Evolutionary conservation across 1,284 basidiomycete genomes (phyloP).

Genomic region (Microbotryum violaceum): DNA sequence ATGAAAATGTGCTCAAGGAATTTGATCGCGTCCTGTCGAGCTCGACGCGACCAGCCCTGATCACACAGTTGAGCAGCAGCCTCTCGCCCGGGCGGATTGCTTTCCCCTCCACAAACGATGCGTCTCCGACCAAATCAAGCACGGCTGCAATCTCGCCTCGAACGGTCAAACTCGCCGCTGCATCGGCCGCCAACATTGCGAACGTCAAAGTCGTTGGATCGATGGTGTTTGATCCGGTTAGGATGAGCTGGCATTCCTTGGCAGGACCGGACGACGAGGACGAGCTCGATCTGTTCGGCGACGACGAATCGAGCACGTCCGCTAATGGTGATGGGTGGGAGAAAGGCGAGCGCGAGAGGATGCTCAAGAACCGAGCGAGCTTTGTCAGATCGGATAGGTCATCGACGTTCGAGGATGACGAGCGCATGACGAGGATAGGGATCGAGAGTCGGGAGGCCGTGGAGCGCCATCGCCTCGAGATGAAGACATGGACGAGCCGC

Average conservation of each 20-base stretch:
- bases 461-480: constrained; percentile 67
- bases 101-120: background rate
- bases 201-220: constrained; percentile 71
- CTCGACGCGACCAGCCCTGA: constrained; percentile 86
- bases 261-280: constrained; percentile 74
- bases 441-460: constrained; percentile 65
- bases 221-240: constrained; percentile 90
- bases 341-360: constrained; percentile 62
- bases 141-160: background rate
- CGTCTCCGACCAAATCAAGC: background rate
- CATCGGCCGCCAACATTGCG: constrained; percentile 10
- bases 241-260: constrained; percentile 84
- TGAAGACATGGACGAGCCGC: constrained; percentile 59
- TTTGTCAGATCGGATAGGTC: constrained; percentile 44
- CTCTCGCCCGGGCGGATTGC: constrained; percentile 14
- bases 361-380: constrained; percentile 54
- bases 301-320: constrained; percentile 44
- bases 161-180: constrained; percentile 7
- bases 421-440: constrained; percentile 61
- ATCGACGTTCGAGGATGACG: constrained; percentile 10
- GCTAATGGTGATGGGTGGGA: constrained; percentile 50
- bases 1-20: constrained; percentile 77
- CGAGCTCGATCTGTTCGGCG: constrained; percentile 78
- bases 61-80: constrained; percentile 60
- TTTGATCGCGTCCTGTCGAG: constrained; percentile 75